Evolutionary conservation across 768 basidiomycete species (phyloP).

Genomic region (Mycena venus): DNA sequence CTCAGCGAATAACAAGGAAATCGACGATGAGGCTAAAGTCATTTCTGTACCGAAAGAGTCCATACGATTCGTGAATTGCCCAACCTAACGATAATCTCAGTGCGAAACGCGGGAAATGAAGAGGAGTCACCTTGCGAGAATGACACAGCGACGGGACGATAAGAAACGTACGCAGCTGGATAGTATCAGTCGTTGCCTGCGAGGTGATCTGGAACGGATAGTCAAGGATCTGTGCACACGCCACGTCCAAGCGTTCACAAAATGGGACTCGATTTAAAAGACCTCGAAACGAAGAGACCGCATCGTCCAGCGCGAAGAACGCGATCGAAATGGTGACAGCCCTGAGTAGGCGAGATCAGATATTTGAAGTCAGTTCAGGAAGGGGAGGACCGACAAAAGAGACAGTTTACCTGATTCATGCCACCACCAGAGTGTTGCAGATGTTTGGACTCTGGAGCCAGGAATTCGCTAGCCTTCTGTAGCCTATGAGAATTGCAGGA

Average conservation of each 20-base stretch:
- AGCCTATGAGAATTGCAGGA: constrained; percentile 18
- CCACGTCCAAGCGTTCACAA: not conserved
- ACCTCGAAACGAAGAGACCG: not conserved
- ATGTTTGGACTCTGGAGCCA: not conserved
- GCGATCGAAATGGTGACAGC: not conserved
- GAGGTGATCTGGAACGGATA: not conserved
- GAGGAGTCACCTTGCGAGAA: not conserved
- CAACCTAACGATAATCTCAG: constrained; percentile 4
- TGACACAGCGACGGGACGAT: constrained; percentile 21
- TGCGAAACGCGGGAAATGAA: not conserved
- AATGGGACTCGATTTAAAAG: not conserved
- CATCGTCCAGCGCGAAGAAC: not conserved
- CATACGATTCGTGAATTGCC: constrained; percentile 21
- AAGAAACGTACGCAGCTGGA: constrained; percentile 6
- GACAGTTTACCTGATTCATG: constrained; percentile 19
- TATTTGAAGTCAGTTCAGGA: not conserved
- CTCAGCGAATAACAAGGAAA: not conserved
- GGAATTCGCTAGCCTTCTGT: constrained; percentile 8
- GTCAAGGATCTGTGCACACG: not conserved
- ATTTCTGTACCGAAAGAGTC: constrained; percentile 25
- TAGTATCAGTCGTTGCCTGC: not conserved
- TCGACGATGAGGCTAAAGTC: no score
- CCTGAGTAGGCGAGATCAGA: constrained; percentile 24
- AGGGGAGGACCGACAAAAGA: not conserved
- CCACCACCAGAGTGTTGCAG: constrained; percentile 1